Conservation (phyloP, 768 basidiomycete genomes). For the Podaxis sp. region DNA sequence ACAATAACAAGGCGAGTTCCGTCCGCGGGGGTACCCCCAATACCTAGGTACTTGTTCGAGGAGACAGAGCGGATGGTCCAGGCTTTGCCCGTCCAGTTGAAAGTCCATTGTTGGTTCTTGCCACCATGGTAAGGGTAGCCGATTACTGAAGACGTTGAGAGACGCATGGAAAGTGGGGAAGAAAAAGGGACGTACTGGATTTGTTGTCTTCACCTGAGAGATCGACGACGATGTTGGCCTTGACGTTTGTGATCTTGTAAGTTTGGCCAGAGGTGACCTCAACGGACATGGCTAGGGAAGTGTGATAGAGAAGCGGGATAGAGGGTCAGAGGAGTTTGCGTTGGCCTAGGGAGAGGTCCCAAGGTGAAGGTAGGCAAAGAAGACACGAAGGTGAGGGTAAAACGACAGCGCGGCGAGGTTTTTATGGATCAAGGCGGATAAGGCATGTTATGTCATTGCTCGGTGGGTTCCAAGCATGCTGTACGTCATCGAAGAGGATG, state of each 20-base stretch:
- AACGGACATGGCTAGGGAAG: slow-evolving; percentile 23
- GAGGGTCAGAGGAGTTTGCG: background rate
- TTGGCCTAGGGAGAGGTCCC: background rate
- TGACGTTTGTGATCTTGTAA: slow-evolving; percentile 51
- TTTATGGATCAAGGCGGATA: slow-evolving; percentile 14
- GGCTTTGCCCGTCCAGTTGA: slow-evolving; percentile 35
- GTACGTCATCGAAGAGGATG: slow-evolving; percentile 10
- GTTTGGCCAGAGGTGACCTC: slow-evolving; percentile 34
- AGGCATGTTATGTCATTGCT: slow-evolving; percentile 13
- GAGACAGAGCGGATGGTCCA: slow-evolving; percentile 45
- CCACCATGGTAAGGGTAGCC: slow-evolving; percentile 45
- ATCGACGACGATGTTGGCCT: slow-evolving; percentile 53
- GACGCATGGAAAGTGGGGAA: background rate
- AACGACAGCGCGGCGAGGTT: background rate
- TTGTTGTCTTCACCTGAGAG: slow-evolving; percentile 52
- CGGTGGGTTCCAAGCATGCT: background rate
- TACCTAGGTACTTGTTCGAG: slow-evolving; percentile 40
- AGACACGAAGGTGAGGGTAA: background rate
- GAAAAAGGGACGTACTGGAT: slow-evolving; percentile 35
- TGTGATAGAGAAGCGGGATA: background rate
- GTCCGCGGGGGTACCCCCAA: slow-evolving; percentile 37
- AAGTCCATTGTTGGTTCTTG: slow-evolving; percentile 57
- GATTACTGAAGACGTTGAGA: slow-evolving; percentile 36
- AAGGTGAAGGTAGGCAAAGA: background rate
- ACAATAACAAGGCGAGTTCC: slow-evolving; percentile 41